phyloP scores from a whole-genome alignment of 495 filamentous ascomycete genomes.

The Annulohypoxylon moriforme region DNA sequence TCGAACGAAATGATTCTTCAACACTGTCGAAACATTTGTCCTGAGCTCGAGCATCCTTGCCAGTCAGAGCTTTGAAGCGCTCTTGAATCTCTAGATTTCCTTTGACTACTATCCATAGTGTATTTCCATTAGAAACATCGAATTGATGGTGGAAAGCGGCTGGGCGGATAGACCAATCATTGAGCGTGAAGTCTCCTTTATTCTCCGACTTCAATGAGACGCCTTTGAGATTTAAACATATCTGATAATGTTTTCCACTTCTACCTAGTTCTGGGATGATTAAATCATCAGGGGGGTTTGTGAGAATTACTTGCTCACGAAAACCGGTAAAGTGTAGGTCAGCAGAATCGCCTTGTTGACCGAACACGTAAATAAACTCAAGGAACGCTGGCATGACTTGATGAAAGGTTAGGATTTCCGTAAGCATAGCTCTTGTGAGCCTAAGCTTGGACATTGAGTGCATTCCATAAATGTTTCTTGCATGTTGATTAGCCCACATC shows the following conservation, averaged over 20 bases:
- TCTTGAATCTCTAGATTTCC: constrained; percentile 50
- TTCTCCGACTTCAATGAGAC: constrained; percentile 35
- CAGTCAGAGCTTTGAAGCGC: constrained; percentile 50
- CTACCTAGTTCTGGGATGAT: constrained; percentile 46
- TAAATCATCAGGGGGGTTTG: constrained; percentile 44
- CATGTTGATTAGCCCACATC: background rate
- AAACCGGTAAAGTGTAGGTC: constrained; percentile 44
- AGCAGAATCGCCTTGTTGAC: constrained; percentile 32
- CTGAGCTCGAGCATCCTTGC: constrained; percentile 43
- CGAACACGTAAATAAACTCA: constrained; percentile 58
- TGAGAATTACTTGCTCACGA: constrained; percentile 41
- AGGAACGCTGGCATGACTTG: constrained; percentile 60
- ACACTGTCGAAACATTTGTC: constrained; percentile 42
- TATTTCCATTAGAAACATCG: constrained; percentile 52
- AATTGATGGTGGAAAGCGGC: constrained; percentile 59
- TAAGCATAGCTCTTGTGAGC: constrained; percentile 49
- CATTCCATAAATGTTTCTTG: constrained; percentile 8
- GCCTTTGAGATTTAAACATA: constrained; percentile 57
- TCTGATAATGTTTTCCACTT: constrained; percentile 52
- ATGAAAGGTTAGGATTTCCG: constrained; percentile 53
- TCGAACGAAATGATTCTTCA: constrained; percentile 49
- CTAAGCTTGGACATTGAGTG: constrained; percentile 34
- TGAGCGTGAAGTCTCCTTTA: constrained; percentile 7
- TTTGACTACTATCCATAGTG: constrained; percentile 56
- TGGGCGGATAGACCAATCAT: constrained; percentile 58